Percentiles rank a stretch among this genome's conserved stretches.
These are phyloP conservation scores for Clavispora vitiphila DNA, from an alignment of 805 yeast species.

Conservation along the genomic window DNA sequence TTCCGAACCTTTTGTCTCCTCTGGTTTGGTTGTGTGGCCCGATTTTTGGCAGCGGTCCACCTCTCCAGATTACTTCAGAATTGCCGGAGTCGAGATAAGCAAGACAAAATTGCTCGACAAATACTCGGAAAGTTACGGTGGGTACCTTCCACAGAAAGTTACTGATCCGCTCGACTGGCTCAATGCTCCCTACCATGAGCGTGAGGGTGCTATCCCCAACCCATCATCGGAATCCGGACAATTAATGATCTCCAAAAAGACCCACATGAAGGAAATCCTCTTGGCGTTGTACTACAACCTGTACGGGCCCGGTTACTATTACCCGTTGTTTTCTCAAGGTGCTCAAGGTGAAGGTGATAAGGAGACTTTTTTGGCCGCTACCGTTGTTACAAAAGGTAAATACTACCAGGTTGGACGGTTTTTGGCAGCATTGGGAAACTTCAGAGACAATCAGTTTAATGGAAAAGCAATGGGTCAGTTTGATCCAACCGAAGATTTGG, in stretches of 20 bases:
- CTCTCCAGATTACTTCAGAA: conserved; percentile 64
- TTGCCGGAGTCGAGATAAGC: conserved; percentile 49
- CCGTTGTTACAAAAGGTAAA: conserved; percentile 42
- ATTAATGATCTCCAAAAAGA: conserved; percentile 50
- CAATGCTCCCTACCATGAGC: conserved; percentile 51
- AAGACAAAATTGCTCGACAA: conserved; percentile 24
- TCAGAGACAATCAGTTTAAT: conserved; percentile 36
- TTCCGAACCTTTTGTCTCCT: conserved; percentile 47
- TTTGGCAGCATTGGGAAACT: conserved; percentile 49
- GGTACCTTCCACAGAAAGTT: conserved; percentile 5
- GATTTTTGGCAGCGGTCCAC: conserved; percentile 87
- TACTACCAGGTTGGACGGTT: conserved; percentile 53
- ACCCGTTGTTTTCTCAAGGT: conserved; percentile 41
- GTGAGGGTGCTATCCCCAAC: conserved; percentile 65
- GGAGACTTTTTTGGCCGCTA: conserved; percentile 71
- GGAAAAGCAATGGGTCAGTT: conserved; percentile 79
- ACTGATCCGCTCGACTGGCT: conserved; percentile 6
- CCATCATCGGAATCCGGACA: conserved; percentile 70
- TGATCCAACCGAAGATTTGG: conserved; percentile 60
- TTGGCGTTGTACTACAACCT: conserved; percentile 62
- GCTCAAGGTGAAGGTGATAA: conserved; percentile 76
- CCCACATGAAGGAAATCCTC: conserved; percentile 53
- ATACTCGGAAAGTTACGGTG: conserved; percentile 24
- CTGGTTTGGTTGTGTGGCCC: conserved; percentile 71
- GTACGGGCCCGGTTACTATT: conserved; percentile 40